phyloP scores from a whole-genome alignment of 1,284 basidiomycete species.

The Phlebopus sp. region DNA sequence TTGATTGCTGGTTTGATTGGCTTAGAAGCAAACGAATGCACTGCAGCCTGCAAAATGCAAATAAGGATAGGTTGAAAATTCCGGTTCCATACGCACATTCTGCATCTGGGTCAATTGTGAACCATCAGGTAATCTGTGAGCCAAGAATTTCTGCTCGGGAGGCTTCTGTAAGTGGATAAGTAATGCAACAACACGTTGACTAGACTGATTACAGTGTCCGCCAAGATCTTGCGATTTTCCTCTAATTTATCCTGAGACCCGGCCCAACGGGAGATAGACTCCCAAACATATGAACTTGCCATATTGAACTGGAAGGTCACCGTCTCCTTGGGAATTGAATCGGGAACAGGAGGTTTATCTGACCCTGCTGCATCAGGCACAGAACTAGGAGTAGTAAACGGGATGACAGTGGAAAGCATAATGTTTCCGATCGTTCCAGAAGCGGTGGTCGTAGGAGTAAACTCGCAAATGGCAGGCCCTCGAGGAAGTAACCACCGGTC shows the following conservation, averaged over 20 bases:
- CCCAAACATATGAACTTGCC: slow-evolving; percentile 47
- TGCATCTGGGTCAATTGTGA: slow-evolving; percentile 56
- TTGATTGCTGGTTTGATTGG: slow-evolving; percentile 42
- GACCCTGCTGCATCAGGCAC: slow-evolving; percentile 6
- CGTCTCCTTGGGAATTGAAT: slow-evolving; percentile 31
- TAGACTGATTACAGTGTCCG: slow-evolving; percentile 37
- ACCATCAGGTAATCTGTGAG: slow-evolving; percentile 54
- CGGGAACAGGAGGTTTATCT: slow-evolving; percentile 10
- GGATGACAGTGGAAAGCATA: slow-evolving; percentile 38
- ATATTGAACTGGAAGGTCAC: slow-evolving; percentile 48
- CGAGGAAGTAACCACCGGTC: slow-evolving; percentile 68
- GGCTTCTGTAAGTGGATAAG: slow-evolving; percentile 31
- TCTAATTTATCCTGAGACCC: slow-evolving; percentile 48
- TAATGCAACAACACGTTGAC: neutral
- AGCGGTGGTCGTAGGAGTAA: slow-evolving; percentile 18
- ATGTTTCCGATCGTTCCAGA: slow-evolving; percentile 33
- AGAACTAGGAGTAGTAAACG: slow-evolving; percentile 25
- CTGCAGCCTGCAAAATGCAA: slow-evolving; percentile 39
- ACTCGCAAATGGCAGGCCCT: slow-evolving; percentile 48
- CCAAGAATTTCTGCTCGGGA: slow-evolving; percentile 49
- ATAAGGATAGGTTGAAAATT: slow-evolving; percentile 2
- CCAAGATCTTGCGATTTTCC: slow-evolving; percentile 41
- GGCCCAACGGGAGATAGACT: slow-evolving; percentile 54
- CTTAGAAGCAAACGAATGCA: slow-evolving; percentile 51
- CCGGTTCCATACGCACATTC: slow-evolving; percentile 36